Base-by-base conservation (phyloP, 2,329 filamentous ascomycete genomes). In the Leptosphaerulina australis region DNA sequence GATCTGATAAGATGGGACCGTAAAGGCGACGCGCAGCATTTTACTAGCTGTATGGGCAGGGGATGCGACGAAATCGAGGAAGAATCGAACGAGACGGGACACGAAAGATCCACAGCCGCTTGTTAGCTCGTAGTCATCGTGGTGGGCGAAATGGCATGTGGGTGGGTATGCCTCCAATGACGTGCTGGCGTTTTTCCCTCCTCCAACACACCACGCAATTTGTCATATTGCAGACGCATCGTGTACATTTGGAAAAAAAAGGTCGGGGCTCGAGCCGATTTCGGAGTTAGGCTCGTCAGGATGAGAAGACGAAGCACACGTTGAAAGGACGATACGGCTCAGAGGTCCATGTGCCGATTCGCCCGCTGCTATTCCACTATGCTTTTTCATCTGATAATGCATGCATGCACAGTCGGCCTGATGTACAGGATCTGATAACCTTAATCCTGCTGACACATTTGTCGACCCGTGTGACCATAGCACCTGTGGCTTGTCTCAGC, bases 41-140 rank as follows among this genome's bases (percentile, higher is more conserved):
- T 33, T 33, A 31, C 34, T 45, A 43, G 50, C 34, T 26, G 24
- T 24, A 37, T 33, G 26, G 45, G 38, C 33, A 7, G 39, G 33
- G 26, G 33, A 47, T 43, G 18, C 28, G 29, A 36, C 31, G 30
- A 21, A 41, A 17, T n/a, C 41, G 22, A 30, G 26, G 30, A 33
- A 50, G 48, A 47, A 40, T 29, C 35, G 22, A 36, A 48, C 46
- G 50, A 41, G 46, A 58, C 35, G 30, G 39, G 17, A 50, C 44
- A 30, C 37, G 44, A 41, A 40, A 30, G 52, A 45, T 53, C 56
- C 60, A 62, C 59, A 51, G 26, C 30, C 34, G 30, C 21, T 47
- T 39, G 43, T 53, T 61, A 60, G 58, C 48, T 35, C 26, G 18
- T 29, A 26, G 25, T 38, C 24, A 29, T 50, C 43, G 20, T 52